Conservation (phyloP, 1,139 yeast genomes). For the Blastobotrys raffinosifermentans region DNA sequence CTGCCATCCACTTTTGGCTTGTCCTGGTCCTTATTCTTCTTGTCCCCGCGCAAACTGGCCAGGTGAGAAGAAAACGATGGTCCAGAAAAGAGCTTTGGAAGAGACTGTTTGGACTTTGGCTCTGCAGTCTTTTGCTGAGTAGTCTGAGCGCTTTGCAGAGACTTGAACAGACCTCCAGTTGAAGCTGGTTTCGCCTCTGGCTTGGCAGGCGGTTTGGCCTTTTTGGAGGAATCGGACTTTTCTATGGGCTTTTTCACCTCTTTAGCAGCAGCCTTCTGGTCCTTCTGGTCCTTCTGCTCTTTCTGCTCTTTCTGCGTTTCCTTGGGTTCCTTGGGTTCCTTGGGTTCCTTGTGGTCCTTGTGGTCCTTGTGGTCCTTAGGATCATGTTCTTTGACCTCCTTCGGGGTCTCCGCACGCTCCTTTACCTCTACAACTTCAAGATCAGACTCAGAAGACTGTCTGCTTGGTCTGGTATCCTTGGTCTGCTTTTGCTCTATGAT, state of each 20-base stretch:
- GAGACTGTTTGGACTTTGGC: neutral
- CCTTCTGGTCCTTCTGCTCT: conserved; percentile 2
- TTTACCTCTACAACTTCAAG: no score
- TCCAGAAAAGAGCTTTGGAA: conserved; percentile 1
- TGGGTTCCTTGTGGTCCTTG: neutral
- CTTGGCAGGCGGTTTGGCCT: conserved; percentile 1
- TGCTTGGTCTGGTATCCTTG: no score
- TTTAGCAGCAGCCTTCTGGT: neutral
- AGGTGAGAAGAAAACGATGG: conserved; percentile 4
- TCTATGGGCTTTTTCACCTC: neutral
- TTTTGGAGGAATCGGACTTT: neutral
- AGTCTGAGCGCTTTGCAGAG: neutral
- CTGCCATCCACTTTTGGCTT: neutral
- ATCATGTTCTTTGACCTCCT: no score
- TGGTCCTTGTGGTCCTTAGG: no score
- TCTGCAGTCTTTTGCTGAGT: neutral
- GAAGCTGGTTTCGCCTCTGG: neutral
- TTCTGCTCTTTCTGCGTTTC: conserved; percentile 1
- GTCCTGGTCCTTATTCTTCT: neutral
- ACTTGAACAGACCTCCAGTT: neutral
- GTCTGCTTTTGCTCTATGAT: no score
- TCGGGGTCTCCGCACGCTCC: no score
- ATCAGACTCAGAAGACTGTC: no score
- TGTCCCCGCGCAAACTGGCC: conserved; percentile 4
- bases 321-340: conserved; percentile 1